Conservation (phyloP, 306 rosid genomes). For the Neltuma alba region DNA sequence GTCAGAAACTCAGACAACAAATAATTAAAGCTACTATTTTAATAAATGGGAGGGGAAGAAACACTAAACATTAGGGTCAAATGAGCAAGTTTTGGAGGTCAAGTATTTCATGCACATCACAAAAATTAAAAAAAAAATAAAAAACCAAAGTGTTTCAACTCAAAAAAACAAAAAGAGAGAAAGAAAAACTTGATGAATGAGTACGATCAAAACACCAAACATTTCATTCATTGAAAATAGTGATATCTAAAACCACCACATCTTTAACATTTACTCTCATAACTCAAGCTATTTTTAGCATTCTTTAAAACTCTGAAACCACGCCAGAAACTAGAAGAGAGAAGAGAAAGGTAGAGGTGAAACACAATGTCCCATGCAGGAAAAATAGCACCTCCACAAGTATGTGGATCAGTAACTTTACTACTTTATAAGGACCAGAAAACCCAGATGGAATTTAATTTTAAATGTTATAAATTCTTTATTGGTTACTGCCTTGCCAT, state of each 20-base stretch:
- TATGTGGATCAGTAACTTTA: slow-evolving; percentile 1
- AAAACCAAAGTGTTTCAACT: neutral
- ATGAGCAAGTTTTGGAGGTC: slow-evolving; percentile 31
- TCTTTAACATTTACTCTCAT: neutral
- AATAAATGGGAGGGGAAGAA: slow-evolving; percentile 31
- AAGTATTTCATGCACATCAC: slow-evolving; percentile 4
- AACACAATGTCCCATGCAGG: neutral
- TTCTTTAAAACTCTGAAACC: neutral
- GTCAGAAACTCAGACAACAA: slow-evolving; percentile 28
- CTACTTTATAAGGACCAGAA: slow-evolving; percentile 14
- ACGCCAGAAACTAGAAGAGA: neutral
- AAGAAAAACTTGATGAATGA: neutral
- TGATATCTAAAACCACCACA: neutral
- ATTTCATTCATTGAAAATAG: neutral
- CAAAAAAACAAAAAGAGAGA: neutral
- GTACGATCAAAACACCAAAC: neutral
- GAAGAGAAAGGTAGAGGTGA: neutral
- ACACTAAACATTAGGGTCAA: slow-evolving; percentile 24
- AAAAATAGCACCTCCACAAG: slow-evolving; percentile 9
- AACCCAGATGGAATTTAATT: slow-evolving; percentile 1
- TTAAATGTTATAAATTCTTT: slow-evolving; percentile 24
- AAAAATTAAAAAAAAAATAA: neutral
- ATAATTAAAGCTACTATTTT: slow-evolving; percentile 20
- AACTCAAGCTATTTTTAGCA: neutral
- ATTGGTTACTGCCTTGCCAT: slow-evolving; percentile 1